Base-by-base conservation (phyloP, 2,329 filamentous ascomycete species). In the Cladobotryum protrusum region DNA sequence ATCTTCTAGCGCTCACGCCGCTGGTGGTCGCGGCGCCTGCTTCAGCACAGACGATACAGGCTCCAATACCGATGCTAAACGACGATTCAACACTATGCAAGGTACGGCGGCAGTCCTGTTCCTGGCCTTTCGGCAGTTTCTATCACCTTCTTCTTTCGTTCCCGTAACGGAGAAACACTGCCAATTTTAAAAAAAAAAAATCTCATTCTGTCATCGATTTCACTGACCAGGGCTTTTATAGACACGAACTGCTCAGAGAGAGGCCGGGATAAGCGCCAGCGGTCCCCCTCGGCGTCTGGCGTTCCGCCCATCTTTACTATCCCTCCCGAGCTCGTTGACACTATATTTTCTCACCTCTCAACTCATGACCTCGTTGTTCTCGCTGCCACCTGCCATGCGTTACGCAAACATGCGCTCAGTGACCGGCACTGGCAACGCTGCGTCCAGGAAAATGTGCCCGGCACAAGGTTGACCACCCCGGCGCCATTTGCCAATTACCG, bases 401-500 rank as follows among this genome's bases (percentile, higher is more conserved):
- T 96, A 3, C 73, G 77, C 45, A 66, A 67, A 9, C 80, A 86
- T 58, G 79, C 82, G 24, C 69, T 72, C 5, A 77, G 82, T 51
- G 89, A 96, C 55, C 68, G 79, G 6, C 72, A 88, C 36, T 96
- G 90, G 89, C 78, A 83, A 40, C 68, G 72, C 1, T 74, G 86
- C 15, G 79, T 96, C 12, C 83, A 89, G 60, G 67, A 75, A 5
- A 82, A 88, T 54, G 71, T 93, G 0, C 85, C 85, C 0, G 69
- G 78, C 33, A 61, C 72, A 48, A 55, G 58, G 12, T 68, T 90
- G 24, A 66, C 68, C 1, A 73, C 75, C 1, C 73, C 83, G 0
- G 75, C 74, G 6, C 83, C 85, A 6, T 83, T 78, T 59, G 58
- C 69, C 2, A 83, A 75, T 19, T 96, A 84, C 67, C 81, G 80